Evolutionary conservation across 179 eudicot species (phyloP).

Genomic region (Beta macrorhiza): DNA sequence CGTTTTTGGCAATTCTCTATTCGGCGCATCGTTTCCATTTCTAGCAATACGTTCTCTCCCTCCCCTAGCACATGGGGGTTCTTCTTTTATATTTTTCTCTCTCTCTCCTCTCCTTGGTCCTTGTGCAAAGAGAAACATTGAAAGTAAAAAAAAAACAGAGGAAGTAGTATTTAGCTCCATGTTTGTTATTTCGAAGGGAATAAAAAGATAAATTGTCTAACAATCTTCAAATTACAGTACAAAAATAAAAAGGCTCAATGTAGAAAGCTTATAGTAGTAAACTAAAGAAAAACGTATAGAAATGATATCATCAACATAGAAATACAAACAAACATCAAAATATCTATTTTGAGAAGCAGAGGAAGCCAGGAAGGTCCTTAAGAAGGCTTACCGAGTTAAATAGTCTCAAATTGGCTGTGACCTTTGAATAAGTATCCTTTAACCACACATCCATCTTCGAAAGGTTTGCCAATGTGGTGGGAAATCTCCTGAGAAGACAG

Average conservation of each 20-base stretch:
- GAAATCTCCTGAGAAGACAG: slow-evolving; percentile 63
- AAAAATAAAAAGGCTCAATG: neutral
- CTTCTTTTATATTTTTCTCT: no score
- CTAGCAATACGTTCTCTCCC: no score
- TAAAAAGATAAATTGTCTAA: neutral
- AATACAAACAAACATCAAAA: neutral
- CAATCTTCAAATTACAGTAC: neutral
- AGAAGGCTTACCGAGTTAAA: slow-evolving; percentile 60
- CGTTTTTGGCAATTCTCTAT: no score
- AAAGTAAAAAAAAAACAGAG: no score
- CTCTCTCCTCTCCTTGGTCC: no score
- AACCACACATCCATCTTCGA: slow-evolving; percentile 63
- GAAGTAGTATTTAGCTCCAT: neutral
- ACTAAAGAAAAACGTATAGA: neutral
- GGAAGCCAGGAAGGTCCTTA: neutral
- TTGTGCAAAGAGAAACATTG: no score
- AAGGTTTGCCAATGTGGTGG: slow-evolving; percentile 58
- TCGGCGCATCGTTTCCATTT: no score
- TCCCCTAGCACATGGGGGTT: no score
- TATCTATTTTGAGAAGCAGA: neutral
- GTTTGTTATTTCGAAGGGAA: neutral
- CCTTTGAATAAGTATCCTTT: slow-evolving; percentile 69
- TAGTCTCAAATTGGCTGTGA: slow-evolving; percentile 57
- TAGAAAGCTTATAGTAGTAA: neutral
- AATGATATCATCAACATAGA: neutral